phyloP scores from a whole-genome alignment of 108 stramenopile species.

The Cyclotella choctawhatcheeana region DNA sequence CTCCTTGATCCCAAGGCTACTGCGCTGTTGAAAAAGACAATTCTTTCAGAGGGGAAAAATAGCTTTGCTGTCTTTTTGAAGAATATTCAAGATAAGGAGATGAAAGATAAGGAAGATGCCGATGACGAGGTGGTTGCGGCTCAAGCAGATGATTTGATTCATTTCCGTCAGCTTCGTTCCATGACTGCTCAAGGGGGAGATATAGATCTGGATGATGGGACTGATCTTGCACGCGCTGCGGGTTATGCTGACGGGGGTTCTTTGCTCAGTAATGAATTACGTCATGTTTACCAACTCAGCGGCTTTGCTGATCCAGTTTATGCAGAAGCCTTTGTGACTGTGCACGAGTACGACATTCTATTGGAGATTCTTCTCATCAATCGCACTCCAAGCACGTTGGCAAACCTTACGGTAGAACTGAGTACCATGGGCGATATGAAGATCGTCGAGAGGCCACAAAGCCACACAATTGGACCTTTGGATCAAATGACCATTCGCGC shows the following conservation, averaged over 20 bases:
- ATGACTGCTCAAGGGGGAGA: slow-evolving; percentile 87
- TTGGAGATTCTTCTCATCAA: slow-evolving; percentile 98
- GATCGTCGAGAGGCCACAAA: slow-evolving; percentile 97
- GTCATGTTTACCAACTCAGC: slow-evolving; percentile 96
- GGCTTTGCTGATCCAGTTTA: slow-evolving; percentile 99
- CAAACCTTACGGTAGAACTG: slow-evolving; percentile 97
- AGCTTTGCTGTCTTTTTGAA: slow-evolving; percentile 77
- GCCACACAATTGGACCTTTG: slow-evolving; percentile 94
- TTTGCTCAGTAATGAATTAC: slow-evolving; percentile 71
- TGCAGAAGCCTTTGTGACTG: slow-evolving; percentile 97
- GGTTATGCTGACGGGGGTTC: slow-evolving; percentile 77
- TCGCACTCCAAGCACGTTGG: slow-evolving; percentile 95
- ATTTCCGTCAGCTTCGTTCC: slow-evolving; percentile 97
- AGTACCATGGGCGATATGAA: slow-evolving; percentile 99
- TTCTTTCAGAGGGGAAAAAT: slow-evolving; percentile 82
- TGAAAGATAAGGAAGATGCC: slow-evolving; percentile 61
- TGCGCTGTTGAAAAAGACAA: slow-evolving; percentile 67
- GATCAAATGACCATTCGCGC: slow-evolving; percentile 95
- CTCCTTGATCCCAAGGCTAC: slow-evolving; percentile 89
- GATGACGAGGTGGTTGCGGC: slow-evolving; percentile 57
- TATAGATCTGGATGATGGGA: slow-evolving; percentile 98
- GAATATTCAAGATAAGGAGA: slow-evolving; percentile 76
- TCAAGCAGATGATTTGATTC: slow-evolving; percentile 97
- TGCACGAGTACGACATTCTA: slow-evolving; percentile 99
- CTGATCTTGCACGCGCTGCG: slow-evolving; percentile 94